Evolutionary conservation across 352 stramenopile genomes (phyloP), one percentile per base, ranked within the genome.

Genomic region (Pythium grandisporangium): DNA sequence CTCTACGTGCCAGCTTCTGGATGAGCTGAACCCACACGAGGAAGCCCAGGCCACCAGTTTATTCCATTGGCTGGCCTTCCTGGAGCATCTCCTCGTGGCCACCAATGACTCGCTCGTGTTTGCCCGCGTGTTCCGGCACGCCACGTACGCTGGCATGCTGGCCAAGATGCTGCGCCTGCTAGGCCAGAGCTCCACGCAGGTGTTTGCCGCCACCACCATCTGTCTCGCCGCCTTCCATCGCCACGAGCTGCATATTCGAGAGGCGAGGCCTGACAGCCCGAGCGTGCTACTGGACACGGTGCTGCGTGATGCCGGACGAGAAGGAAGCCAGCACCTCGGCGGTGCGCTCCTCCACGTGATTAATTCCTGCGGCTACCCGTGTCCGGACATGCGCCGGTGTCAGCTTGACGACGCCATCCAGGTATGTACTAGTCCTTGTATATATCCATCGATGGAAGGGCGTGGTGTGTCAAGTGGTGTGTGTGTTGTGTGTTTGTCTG

Each of bases 331-430:
- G 34, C 68, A 85, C 49, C 37, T 88, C 19, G 68, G 75, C 25
- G 70, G 67, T 14, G 75, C 75, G 37, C 35, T 88, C 30, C 55
- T 88, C 50, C 71, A 88, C 53, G 75, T 85, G 45, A 84, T 88
- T 49, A 88, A 88, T 43, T 83, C 72, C 49, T 85, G 75, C 24
- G 75, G 75, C n/a, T 85, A 63, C 53, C 75, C 75, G 30, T 84
- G 70, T 51, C 59, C 63, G 0, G 32, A 29, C 1, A 42, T 58
- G 33, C 54, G 70, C 14, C 42, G 52, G 20, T 47, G 64, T 6
- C 60, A 81, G 21, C 53, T 88, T 11, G 62, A 55, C 42, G 74
- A 85, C 34, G 40, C 61, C 14, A 44, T 87, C 5, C 63, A 79
- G 64, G 69, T 85, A 47, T 19, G 43, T 42, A n/a, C n/a, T 2